Percentiles rank a stretch among this genome's conserved stretches.
phyloP scores from a whole-genome alignment of 2,329 filamentous ascomycete genomes.

The Clonostachys rhizophaga region DNA sequence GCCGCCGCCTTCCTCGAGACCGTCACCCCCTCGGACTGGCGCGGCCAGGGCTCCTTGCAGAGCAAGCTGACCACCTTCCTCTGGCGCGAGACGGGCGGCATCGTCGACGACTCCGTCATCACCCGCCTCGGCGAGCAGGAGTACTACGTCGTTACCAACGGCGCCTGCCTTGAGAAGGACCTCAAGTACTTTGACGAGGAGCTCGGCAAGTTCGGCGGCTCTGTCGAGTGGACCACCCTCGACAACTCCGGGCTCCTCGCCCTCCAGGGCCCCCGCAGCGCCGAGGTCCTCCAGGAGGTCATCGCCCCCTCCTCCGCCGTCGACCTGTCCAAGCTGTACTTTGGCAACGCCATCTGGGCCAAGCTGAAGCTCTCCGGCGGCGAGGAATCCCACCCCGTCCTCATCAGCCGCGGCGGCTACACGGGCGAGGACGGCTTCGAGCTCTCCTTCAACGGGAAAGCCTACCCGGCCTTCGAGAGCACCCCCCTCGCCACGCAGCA shows the following conservation, averaged over 20 bases:
- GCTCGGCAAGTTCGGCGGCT: conserved; percentile 52
- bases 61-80: conserved; percentile 84
- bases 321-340: conserved; percentile 68
- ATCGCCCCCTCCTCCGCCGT: conserved; percentile 40
- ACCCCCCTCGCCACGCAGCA: conserved; percentile 58
- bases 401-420: conserved; percentile 88
- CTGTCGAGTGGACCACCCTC: conserved; percentile 63
- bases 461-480: conserved; percentile 26
- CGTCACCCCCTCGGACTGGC: conserved; percentile 74
- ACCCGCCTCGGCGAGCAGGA: conserved; percentile 68
- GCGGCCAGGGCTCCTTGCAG: conserved; percentile 57
- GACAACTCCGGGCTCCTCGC: conserved; percentile 76
- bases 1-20: conserved; percentile 78
- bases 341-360: conserved; percentile 69
- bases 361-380: conserved; percentile 58
- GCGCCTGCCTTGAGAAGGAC: conserved; percentile 87
- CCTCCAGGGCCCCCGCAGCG: conserved; percentile 79
- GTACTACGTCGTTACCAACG: conserved; percentile 96
- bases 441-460: conserved; percentile 65
- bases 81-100: conserved; percentile 76
- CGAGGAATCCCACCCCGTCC: conserved; percentile 26
- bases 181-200: conserved; percentile 69
- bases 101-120: conserved; percentile 91
- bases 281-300: conserved; percentile 60
- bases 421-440: conserved; percentile 99